A percentile compares a stretch with the other conserved stretches of the same genome.
These are phyloP conservation scores for Trypanosoma brucei DNA, from an alignment of 208 protist genomes.

Conservation along the genomic window DNA sequence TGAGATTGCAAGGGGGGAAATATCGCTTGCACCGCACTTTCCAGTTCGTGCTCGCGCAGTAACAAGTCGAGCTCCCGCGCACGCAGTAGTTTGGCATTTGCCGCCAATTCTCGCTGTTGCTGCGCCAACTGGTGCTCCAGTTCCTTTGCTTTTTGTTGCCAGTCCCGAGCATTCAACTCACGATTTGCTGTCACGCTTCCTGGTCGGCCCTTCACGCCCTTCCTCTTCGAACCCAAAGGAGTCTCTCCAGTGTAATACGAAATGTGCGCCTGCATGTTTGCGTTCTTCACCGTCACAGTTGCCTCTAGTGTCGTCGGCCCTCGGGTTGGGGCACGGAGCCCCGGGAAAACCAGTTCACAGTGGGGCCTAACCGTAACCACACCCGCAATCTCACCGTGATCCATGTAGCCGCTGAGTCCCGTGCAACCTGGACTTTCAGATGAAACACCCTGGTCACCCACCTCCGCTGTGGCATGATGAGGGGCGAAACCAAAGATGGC, in stretches of 20 bases:
- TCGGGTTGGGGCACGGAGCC: background rate
- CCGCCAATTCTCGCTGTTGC: slow-evolving; percentile 10
- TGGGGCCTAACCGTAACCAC: slow-evolving; percentile 7
- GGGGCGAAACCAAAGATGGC: slow-evolving; percentile 59
- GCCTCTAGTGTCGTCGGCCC: background rate
- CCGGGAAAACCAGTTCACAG: slow-evolving; percentile 8
- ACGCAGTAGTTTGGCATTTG: slow-evolving; percentile 26
- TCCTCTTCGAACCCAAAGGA: background rate
- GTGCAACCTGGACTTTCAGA: background rate
- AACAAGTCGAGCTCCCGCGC: slow-evolving; percentile 39
- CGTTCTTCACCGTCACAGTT: slow-evolving; percentile 8
- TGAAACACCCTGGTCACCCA: slow-evolving; percentile 11
- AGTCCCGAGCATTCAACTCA: background rate
- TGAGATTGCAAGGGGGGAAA: background rate
- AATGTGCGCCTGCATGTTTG: slow-evolving; percentile 22
- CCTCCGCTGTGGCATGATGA: slow-evolving; percentile 19
- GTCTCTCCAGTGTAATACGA: slow-evolving; percentile 19
- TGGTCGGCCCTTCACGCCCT: background rate
- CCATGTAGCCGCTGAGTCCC: background rate
- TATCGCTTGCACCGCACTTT: slow-evolving; percentile 7
- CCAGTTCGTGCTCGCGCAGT: slow-evolving; percentile 23
- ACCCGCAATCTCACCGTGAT: background rate
- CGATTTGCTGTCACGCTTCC: background rate
- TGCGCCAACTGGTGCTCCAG: slow-evolving; percentile 18
- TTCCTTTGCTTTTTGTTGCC: slow-evolving; percentile 15